These are phyloP conservation scores for Ceratobasidium sp. DNA, from an alignment of 1,284 basidiomycete species.

Conservation along the genomic window DNA sequence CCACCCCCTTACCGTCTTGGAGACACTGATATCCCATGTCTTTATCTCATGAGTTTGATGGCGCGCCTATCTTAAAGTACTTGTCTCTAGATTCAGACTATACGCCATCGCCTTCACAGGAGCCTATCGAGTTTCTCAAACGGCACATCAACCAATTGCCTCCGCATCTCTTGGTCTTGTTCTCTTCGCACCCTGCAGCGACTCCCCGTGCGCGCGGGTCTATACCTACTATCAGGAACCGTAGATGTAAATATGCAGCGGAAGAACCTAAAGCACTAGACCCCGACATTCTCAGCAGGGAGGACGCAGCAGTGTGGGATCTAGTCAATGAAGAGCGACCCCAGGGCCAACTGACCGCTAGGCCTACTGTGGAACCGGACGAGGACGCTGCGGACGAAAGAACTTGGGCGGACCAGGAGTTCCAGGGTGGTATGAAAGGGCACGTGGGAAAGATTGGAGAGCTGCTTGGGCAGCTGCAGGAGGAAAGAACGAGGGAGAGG, in stretches of 20 bases:
- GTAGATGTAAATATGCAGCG: conserved; percentile 69
- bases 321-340: conserved; percentile 37
- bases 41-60: conserved; percentile 49
- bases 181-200: conserved; percentile 63
- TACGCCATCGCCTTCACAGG: conserved; percentile 68
- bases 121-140: conserved; percentile 73
- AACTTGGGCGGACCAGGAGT: conserved; percentile 73
- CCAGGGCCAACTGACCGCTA: conserved; percentile 20
- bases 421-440: conserved; percentile 69
- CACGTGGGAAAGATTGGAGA: conserved; percentile 75
- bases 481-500: conserved; percentile 76
- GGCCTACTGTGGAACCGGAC: conserved; percentile 63
- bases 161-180: conserved; percentile 73
- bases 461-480: conserved; percentile 77
- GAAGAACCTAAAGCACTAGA: conserved; percentile 44
- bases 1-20: not conserved
- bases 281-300: conserved; percentile 41
- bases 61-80: conserved; percentile 68
- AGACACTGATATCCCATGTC: not conserved
- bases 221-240: conserved; percentile 74
- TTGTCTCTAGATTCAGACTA: conserved; percentile 71
- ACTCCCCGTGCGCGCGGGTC: conserved; percentile 75
- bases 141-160: conserved; percentile 73
- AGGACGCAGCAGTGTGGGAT: conserved; percentile 43
- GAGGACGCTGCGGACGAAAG: conserved; percentile 74